phyloP scores from a whole-genome alignment of 2,329 filamentous ascomycete genomes.

The Leptosphaerulina australis region DNA sequence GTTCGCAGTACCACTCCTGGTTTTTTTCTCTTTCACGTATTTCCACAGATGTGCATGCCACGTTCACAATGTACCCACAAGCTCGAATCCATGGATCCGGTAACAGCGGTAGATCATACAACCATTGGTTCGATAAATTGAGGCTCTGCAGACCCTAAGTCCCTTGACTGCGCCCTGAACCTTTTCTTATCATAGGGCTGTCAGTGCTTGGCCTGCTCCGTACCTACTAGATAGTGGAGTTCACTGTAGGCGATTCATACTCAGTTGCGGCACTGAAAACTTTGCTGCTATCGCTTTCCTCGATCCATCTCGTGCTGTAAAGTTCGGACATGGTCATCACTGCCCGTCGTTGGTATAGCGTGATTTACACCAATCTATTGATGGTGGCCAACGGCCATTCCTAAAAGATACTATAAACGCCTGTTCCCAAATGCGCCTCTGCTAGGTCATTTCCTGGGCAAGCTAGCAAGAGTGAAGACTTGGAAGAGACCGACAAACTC shows the following conservation, averaged over 20 bases:
- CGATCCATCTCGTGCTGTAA: background rate
- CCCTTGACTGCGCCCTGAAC: background rate
- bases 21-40: background rate
- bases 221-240: too few relatives aligned
- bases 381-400: background rate
- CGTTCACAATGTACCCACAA: slow-evolving; percentile 1
- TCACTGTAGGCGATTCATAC: background rate
- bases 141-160: slow-evolving; percentile 15
- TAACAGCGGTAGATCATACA: slow-evolving; percentile 4
- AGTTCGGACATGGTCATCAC: background rate
- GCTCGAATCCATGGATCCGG: slow-evolving; percentile 6
- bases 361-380: background rate
- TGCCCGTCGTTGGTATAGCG: slow-evolving; percentile 7
- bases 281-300: background rate
- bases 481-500: too few relatives aligned
- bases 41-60: slow-evolving; percentile 2
- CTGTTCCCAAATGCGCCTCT: background rate
- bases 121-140: slow-evolving; percentile 5
- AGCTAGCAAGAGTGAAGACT: too few relatives aligned
- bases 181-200: background rate
- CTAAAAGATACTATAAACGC: background rate
- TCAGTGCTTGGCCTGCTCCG: too few relatives aligned
- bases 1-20: background rate
- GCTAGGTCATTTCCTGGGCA: background rate
- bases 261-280: background rate